Evolutionary conservation across 176 grass and related monocot genomes (phyloP).

Genomic region (Aegilops longissima): DNA sequence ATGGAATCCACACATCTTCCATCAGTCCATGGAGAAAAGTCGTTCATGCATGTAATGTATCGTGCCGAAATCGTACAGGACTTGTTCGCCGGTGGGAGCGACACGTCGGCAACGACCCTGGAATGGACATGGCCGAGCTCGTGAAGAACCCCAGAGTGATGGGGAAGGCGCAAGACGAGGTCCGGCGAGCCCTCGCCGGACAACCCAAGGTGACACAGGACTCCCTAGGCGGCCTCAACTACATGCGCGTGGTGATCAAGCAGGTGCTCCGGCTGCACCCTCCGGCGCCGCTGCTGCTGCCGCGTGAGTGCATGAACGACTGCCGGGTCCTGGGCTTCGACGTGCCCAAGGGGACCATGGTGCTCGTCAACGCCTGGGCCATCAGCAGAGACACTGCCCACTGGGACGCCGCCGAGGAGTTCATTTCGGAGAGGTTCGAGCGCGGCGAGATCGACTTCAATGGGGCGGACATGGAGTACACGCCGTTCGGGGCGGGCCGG

Average conservation of each 20-base stretch:
- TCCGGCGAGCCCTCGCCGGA: not conserved
- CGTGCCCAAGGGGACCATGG: not conserved
- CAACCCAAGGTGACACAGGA: not conserved
- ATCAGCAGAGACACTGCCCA: not conserved
- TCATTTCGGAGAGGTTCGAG: slow-evolving; percentile 10
- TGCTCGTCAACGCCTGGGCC: slow-evolving; percentile 37
- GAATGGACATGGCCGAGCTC: not conserved
- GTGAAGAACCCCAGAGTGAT: not conserved
- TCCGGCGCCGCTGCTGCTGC: not conserved
- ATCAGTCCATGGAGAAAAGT: not conserved
- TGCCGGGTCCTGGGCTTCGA: slow-evolving; percentile 26
- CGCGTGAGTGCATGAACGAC: not conserved
- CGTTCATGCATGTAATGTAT: not conserved
- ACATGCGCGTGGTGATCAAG: slow-evolving; percentile 27
- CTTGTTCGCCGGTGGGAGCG: not conserved
- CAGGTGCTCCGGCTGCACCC: slow-evolving; percentile 14
- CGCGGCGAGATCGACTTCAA: slow-evolving; percentile 1
- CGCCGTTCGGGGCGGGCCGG: slow-evolving; percentile 14
- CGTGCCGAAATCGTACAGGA: not conserved
- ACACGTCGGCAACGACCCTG: not conserved
- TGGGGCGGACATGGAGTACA: slow-evolving; percentile 24
- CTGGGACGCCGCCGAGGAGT: slow-evolving; percentile 7
- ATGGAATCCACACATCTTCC: not conserved
- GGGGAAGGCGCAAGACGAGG: not conserved
- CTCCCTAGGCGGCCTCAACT: not conserved